Evolutionary conservation across 805 yeast genomes (phyloP), one percentile per base, ranked within the genome.

Genomic region (Yarrowia osloensis): DNA sequence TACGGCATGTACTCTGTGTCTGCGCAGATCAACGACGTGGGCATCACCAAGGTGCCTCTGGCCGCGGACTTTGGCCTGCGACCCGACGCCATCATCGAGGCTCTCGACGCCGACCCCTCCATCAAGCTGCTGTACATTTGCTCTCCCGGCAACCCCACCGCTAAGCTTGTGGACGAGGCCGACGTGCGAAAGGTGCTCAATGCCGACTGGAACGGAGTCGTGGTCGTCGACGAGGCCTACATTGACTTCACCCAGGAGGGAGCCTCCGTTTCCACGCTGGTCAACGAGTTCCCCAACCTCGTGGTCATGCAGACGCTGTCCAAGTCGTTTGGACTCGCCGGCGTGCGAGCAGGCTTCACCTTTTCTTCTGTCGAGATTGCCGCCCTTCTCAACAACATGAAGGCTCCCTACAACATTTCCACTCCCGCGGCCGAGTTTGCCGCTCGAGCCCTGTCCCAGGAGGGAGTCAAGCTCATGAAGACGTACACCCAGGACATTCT

Each of bases 111-210:
- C 0, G 97, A 94, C 71, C 76, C 85, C 0, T 63, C 77, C 3
- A 88, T 94, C 72, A 93, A 92, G 74, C 74, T 95, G 68, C 81
- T 89, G 1, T 94, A 91, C 75, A 79, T 94, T 69, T 94, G 98
- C 17, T 90, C 98, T 1, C 99, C 99, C 12, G 99, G 99, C 42
- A 95, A 95, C 76, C 99, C 99, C 40, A 94, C 99, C 0, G 97
- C 89, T 12, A 83, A 85, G 33, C 78, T 85, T 55, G 76, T 94
- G 52, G 80, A 83, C 21, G 80, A 82, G 8, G 75, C 74, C 0
- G 79, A 84, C 47, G 79, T 92, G 44, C 78, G 81, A 61, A 74
- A 80, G 66, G 73, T 90, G 1, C 74, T 88, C 66, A 70, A 77
- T 3, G 78, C 81, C 47, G 78, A 77, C 5, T 87, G 91, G 88